These are phyloP conservation scores for Tolypocladium cylindrosporum DNA, from an alignment of 2,329 filamentous ascomycete species.

Conservation along the genomic window DNA sequence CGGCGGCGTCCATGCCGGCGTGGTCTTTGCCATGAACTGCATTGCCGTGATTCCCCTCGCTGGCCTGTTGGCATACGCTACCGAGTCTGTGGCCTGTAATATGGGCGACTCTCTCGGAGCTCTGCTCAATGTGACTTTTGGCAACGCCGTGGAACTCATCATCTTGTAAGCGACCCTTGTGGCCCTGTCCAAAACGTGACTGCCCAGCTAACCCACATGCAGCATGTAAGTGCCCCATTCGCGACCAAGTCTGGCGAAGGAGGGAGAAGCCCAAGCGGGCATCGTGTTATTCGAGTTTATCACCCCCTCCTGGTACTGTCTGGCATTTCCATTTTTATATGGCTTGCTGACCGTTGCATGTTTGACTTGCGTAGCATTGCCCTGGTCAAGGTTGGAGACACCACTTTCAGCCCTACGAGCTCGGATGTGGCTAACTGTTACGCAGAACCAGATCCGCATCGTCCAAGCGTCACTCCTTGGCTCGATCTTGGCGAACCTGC, in stretches of 20 bases:
- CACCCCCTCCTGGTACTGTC: not conserved
- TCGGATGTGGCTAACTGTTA: not conserved
- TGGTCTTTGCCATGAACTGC: slow-evolving; percentile 66
- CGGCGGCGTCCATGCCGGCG: slow-evolving; percentile 41
- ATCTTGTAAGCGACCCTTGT: slow-evolving; percentile 45
- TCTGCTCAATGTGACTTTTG: slow-evolving; percentile 67
- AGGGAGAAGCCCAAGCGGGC: not conserved
- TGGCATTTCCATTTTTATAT: not conserved
- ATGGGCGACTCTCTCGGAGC: slow-evolving; percentile 66
- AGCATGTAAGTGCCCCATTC: slow-evolving; percentile 41
- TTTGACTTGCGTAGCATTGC: slow-evolving; percentile 50
- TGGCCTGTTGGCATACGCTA: slow-evolving; percentile 61
- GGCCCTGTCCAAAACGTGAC: not conserved
- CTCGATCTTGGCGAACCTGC: slow-evolving; percentile 78
- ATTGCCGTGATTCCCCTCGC: slow-evolving; percentile 68
- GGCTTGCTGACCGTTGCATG: not conserved
- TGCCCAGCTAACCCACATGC: not conserved
- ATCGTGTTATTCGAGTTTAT: not conserved
- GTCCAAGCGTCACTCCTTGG: slow-evolving; percentile 86
- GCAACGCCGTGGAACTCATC: slow-evolving; percentile 71
- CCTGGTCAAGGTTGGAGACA: slow-evolving; percentile 46
- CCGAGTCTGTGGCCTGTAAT: slow-evolving; percentile 62
- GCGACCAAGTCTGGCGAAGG: not conserved
- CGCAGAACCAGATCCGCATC: slow-evolving; percentile 70
- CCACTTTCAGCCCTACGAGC: not conserved